Evolutionary conservation across 2,329 filamentous ascomycete species (phyloP), one percentile per base, ranked within the genome.

Genomic region (Stemphylium vesicarium): DNA sequence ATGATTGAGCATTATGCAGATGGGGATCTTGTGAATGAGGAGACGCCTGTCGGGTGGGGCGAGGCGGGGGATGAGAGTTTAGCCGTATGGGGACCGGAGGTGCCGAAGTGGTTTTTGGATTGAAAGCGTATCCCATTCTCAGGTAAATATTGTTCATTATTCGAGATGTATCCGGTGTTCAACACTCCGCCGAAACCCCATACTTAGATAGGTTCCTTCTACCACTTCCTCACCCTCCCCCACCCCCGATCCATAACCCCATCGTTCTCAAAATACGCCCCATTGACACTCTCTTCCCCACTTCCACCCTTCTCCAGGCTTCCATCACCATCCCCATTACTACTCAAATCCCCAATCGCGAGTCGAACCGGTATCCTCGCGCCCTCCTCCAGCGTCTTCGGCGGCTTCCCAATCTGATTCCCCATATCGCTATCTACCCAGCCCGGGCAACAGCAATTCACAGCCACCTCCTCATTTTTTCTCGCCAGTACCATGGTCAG

Each of bases 1-100:
- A 88, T 89, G 72, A 76, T 89, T 66, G 86, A 89, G 74, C 86
- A 89, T 71, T 91, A 90, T 64, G 84, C 87, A 13, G 88, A 90
- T 69, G 88, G 88, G 1, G 88, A 91, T 73, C 64, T 88, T 60
- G 81, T 90, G 2, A 85, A 85, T 60, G 78, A 84, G 55, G 78
- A 84, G 57, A 82, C 78, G 15, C 80, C 83, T 36, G 81, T 78
- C 4, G 71, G 68, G 13, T 73, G 74, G 56, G 75, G 74, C 18
- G 69, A 71, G 31, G 76, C 75, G 1, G 79, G 78, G 1, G 69
- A 76, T 48, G 75, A 77, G 57, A 71, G 68, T 61, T 55, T 79
- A 48, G 74, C 75, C 10, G 72, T 80, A 52, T 80, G 78, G 78
- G 77, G 75, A 7, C 75, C 76, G 0, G 75, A 77, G 32, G 70